Conservation (phyloP, 2,329 filamentous ascomycete genomes). For the Pestalotiopsis sp. region DNA sequence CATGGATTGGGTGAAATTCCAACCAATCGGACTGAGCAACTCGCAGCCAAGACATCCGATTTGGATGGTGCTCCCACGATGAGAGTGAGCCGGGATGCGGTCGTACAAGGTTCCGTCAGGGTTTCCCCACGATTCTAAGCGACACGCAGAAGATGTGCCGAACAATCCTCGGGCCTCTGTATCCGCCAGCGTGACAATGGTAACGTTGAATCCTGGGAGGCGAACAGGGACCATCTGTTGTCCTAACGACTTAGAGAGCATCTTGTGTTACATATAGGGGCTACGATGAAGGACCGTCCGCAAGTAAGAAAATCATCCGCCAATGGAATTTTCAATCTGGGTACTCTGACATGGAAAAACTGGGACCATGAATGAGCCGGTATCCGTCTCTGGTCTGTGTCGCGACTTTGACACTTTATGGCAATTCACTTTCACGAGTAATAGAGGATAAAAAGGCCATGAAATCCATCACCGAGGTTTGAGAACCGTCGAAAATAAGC, state of each 20-base stretch:
- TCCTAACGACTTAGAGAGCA: neutral
- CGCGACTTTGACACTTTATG: neutral
- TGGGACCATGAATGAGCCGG: neutral
- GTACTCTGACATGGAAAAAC: neutral
- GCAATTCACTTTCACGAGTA: neutral
- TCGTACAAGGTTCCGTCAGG: neutral
- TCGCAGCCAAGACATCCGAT: neutral
- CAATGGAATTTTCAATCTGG: neutral
- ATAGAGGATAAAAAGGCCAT: neutral
- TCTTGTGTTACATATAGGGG: neutral
- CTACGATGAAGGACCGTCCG: neutral
- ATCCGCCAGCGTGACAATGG: neutral
- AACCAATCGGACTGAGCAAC: neutral
- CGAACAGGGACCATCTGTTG: neutral
- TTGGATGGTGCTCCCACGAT: neutral
- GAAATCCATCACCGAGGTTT: neutral
- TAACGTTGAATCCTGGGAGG: neutral
- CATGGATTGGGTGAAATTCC: neutral
- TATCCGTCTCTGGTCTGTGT: neutral
- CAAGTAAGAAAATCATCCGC: constrained; percentile 1
- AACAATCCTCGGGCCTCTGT: neutral
- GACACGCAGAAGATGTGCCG: neutral
- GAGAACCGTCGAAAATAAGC: neutral
- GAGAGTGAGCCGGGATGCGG: neutral
- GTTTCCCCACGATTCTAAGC: neutral